Evolutionary conservation across 1,139 yeast genomes (phyloP).

Genomic region (Lodderomyces parapsilosis): DNA sequence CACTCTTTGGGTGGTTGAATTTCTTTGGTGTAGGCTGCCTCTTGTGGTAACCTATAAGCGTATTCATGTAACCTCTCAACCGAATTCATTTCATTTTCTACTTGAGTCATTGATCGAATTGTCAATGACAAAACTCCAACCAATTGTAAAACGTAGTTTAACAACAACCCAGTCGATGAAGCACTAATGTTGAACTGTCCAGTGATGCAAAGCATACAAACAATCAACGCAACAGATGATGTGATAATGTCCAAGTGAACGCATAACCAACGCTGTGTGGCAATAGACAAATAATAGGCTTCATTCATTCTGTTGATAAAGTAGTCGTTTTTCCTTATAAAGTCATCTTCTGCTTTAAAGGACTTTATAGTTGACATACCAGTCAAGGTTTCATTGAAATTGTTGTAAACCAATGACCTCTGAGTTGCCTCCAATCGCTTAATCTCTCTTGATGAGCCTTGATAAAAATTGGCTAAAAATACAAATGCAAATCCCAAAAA

Average conservation of each 20-base stretch:
- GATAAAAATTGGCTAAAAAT: conserved; percentile 39
- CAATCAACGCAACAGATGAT: conserved; percentile 36
- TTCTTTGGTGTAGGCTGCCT: conserved; percentile 65
- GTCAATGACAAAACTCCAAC: conserved; percentile 44
- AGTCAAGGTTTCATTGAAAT: conserved; percentile 44
- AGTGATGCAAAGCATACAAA: conserved; percentile 42
- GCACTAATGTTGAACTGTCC: conserved; percentile 41
- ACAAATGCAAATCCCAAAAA: conserved; percentile 32
- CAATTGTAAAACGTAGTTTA: conserved; percentile 44
- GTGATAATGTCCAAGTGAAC: conserved; percentile 42
- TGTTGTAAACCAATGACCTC: conserved; percentile 46
- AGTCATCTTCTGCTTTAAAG: conserved; percentile 30
- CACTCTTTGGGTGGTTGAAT: conserved; percentile 72
- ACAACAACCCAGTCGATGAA: conserved; percentile 44
- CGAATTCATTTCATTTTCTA: conserved; percentile 48
- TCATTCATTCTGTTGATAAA: conserved; percentile 42
- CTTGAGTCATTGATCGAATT: conserved; percentile 44
- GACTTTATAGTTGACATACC: conserved; percentile 47
- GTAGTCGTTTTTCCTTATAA: conserved; percentile 36
- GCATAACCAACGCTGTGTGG: conserved; percentile 47
- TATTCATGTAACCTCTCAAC: conserved; percentile 46
- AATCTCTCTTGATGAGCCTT: conserved; percentile 44
- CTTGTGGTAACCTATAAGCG: conserved; percentile 61
- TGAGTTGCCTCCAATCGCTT: conserved; percentile 46
- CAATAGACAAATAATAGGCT: conserved; percentile 42